A percentile compares a stretch with the other conserved stretches of the same genome.
Evolutionary conservation across 2,329 filamentous ascomycete species (phyloP).

Genomic region (Harringtonia aguacate): DNA sequence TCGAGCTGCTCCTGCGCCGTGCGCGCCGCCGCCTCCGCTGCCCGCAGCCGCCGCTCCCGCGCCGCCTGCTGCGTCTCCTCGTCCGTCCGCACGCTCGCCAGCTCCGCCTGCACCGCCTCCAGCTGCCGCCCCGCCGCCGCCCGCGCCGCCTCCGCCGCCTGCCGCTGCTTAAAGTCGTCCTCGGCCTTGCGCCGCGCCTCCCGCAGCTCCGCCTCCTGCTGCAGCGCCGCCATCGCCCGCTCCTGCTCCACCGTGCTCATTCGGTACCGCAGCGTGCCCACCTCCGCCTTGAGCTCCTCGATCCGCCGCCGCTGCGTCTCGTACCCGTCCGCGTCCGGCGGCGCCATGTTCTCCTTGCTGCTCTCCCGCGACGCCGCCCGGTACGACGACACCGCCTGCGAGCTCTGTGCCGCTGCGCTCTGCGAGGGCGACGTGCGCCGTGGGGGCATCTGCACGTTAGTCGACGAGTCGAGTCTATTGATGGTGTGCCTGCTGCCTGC

Average conservation of each 20-base stretch:
- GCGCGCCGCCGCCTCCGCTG: conserved; percentile 62
- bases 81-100: conserved; percentile 38
- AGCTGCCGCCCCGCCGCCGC: conserved; percentile 37
- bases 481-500: too few relatives aligned
- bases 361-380: conserved; percentile 43
- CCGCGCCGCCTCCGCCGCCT: conserved; percentile 46
- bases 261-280: conserved; percentile 81
- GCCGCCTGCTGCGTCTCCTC: conserved; percentile 49
- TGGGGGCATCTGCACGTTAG: too few relatives aligned
- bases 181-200: conserved; percentile 74
- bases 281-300: conserved; percentile 79
- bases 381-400: conserved; percentile 18
- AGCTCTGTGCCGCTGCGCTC: background rate
- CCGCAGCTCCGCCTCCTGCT: conserved; percentile 74
- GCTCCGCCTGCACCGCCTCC: conserved; percentile 38
- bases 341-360: conserved; percentile 49
- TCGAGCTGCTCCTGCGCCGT: conserved; percentile 71
- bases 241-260: conserved; percentile 82
- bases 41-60: conserved; percentile 57
- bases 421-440: background rate
- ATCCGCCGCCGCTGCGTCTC: conserved; percentile 45
- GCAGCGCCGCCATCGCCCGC: conserved; percentile 65
- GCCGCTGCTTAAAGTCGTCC: conserved; percentile 63
- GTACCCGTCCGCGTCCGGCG: conserved; percentile 47
- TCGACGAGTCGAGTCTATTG: too few relatives aligned